These are phyloP conservation scores for Astrothelium macrocarpum DNA, from an alignment of 495 filamentous ascomycete species.

Conservation along the genomic window DNA sequence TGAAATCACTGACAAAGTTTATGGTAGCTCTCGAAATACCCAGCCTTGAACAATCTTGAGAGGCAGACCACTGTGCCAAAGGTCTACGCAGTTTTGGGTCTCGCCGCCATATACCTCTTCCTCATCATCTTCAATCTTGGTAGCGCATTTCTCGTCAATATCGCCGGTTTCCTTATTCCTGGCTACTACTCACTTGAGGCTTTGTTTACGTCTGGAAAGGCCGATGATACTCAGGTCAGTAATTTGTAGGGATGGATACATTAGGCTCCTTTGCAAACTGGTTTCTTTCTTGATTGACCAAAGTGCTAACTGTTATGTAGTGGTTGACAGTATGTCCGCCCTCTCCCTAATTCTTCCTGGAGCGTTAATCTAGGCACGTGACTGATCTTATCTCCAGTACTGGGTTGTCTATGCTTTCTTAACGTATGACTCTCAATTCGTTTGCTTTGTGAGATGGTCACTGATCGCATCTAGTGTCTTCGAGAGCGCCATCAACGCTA, in stretches of 20 bases:
- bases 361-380: constrained; percentile 13
- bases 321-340: constrained; percentile 55
- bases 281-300: background rate
- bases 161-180: constrained; percentile 87
- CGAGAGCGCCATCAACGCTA: constrained; percentile 85
- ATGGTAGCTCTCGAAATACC: constrained; percentile 88
- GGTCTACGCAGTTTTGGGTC: constrained; percentile 85
- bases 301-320: constrained; percentile 26
- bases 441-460: constrained; percentile 1
- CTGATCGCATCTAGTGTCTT: constrained; percentile 47
- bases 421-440: constrained; percentile 43
- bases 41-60: constrained; percentile 89
- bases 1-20: constrained; percentile 8
- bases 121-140: constrained; percentile 98
- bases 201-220: constrained; percentile 68
- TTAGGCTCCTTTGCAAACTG: constrained; percentile 4
- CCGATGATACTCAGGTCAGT: constrained; percentile 83
- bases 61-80: constrained; percentile 91
- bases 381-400: constrained; percentile 52
- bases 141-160: constrained; percentile 90
- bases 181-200: constrained; percentile 93
- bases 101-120: constrained; percentile 87
- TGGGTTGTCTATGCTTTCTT: constrained; percentile 95
- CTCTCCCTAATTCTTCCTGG: background rate
- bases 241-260: background rate